These are phyloP conservation scores for Ganoderma lingzhi DNA, from an alignment of 1,284 basidiomycete genomes.

Conservation along the genomic window DNA sequence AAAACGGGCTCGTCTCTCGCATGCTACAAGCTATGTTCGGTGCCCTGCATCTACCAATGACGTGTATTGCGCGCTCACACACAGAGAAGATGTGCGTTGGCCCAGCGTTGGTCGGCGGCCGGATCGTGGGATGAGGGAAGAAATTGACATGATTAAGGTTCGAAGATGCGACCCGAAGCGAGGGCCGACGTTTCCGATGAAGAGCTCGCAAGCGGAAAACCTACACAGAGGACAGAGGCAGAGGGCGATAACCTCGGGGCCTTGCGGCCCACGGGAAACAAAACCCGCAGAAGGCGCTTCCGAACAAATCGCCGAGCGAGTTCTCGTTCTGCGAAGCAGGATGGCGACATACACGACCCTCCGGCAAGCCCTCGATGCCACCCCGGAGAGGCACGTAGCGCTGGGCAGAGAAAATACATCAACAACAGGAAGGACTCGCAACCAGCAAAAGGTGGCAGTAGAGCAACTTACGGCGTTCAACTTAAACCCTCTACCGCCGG, in stretches of 20 bases:
- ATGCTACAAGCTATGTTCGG: not conserved
- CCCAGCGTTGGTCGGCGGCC: not conserved
- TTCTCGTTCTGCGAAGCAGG: slow-evolving; percentile 1
- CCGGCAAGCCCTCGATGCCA: not conserved
- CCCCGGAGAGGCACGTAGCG: not conserved
- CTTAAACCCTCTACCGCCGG: not conserved
- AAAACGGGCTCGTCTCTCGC: not conserved
- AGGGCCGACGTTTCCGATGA: not conserved
- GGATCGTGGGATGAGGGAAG: not conserved
- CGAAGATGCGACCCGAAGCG: not conserved
- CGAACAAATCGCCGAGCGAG: not conserved
- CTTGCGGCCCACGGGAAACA: not conserved
- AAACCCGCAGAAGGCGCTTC: not conserved
- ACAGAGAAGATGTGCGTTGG: not conserved
- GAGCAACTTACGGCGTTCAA: slow-evolving; percentile 3
- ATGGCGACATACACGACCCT: not conserved
- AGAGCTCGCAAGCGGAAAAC: not conserved
- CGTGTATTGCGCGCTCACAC: not conserved
- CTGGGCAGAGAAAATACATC: not conserved
- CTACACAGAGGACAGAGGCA: not conserved
- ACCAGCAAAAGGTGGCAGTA: not conserved
- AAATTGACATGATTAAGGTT: not conserved
- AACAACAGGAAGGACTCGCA: not conserved
- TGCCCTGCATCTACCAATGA: not conserved
- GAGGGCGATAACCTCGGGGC: slow-evolving; percentile 1